Base-by-base conservation (phyloP, 208 protist genomes). In the Crithidia acanthocephali region DNA sequence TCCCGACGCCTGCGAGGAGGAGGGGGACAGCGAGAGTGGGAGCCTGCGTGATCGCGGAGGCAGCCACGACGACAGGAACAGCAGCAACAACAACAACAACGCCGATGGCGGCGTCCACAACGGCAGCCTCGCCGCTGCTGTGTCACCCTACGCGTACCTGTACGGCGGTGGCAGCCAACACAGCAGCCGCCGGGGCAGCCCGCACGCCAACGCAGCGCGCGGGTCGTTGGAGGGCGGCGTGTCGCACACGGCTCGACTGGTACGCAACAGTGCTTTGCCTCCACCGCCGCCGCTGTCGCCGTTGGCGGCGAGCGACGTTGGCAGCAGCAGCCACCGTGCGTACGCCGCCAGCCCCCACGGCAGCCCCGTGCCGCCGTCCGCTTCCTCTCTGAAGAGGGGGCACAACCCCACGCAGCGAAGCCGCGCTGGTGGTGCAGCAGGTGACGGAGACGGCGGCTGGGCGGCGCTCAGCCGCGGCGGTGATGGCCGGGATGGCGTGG, bases 221-320 rank as follows among this genome's bases (percentile, higher is more conserved):
- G 58, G 16, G 10, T 47, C 37, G 6, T 32, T 72, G 1, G 65
- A 72, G 16, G 32, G 56, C 1, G 47, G 28, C 40, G 59, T 70
- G 28, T 50, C 65, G 50, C 68, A 81, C 64, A 68, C 69, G 30
- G 63, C 75, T 5, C 58, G 45, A 7, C 69, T 78, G 40, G 65
- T 78, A 40, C 72, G 57, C 51, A 65, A 72, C 30, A 82, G 76
- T 37, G 59, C 35, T 9, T 45, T 82, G 37, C 76, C 76, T 15
- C 76, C 76, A 18, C 55, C 58, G 32, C 66, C 28, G 33, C 55
- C 58, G 20, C 71, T 37, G 57, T 47, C 37, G 22, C 44, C 47
- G 18, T 25, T 53, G 48, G 30, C 51, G 55, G 62, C 27, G 2
- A 25, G 15, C 28, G 44, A 42, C 22, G 52, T 1, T n/a, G 35